Evolutionary conservation across 371 early-diverging fungal species (phyloP), one percentile per base, ranked within the genome.

Genomic region (Mucor sp.): DNA sequence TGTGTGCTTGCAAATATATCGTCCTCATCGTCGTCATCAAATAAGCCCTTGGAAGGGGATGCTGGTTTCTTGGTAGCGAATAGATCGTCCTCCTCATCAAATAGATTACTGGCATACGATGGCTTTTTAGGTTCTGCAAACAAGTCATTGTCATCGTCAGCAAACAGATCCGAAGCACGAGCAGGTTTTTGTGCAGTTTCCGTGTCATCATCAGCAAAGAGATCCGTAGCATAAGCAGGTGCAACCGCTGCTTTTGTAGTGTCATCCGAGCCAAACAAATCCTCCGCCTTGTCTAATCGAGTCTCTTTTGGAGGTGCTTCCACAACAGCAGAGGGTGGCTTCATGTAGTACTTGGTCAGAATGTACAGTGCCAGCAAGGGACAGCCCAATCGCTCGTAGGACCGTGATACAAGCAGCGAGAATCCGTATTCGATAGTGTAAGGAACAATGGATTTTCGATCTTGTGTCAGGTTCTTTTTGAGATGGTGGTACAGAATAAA

Each of bases 371-470:
- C 89, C 14, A 94, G 80, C 15, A 89, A 70, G 0, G 93, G 93
- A 63, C 90, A 91, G 30, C 93, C 93, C n/a, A 92, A 76, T 4
- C 85, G 82, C 66, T 94, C 93, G 66, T 93, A 94, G 0, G 90
- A 81, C 17, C 79, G 74, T 2, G 90, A 84, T 17, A 90, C 85
- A 11, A 78, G 73, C 15, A 87, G 81, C 0, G 89, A 82, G 21
- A 92, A 88, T 12, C 81, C 73, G 27, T 86, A 84, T 62, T 91
- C 90, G 33, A 77, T 39, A 8, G 62, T 58, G 28, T 73, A 71
- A 1, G 80, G 21, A 15, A 80, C 71, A 15, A 65, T 47, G 3
- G 70, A 12, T 11, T 33, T 50, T 33, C 68, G 66, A 8, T 67
- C 68, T 28, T 71, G 74, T 11, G 60, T 35, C 9, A 63, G 58